Percentiles rank a stretch among this genome's conserved stretches.
phyloP scores from a whole-genome alignment of 2,329 filamentous ascomycete genomes.

The Trichoderma cornu-damae region DNA sequence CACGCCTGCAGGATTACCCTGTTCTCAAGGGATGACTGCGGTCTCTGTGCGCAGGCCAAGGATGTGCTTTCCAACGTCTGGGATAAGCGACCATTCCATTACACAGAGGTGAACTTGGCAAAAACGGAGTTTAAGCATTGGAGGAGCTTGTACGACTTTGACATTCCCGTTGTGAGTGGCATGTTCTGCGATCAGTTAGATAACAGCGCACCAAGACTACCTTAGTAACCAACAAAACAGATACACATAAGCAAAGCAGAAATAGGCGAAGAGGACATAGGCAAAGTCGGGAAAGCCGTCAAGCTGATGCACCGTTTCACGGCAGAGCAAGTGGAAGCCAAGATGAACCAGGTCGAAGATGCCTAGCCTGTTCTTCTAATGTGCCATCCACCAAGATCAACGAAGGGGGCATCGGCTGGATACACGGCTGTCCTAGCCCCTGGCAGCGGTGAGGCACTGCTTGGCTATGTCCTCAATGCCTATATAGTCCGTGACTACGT shows the following conservation, averaged over 20 bases:
- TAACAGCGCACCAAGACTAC: not conserved
- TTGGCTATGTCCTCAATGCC: constrained; percentile 43
- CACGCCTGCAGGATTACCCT: constrained; percentile 62
- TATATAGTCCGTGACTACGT: constrained; percentile 52
- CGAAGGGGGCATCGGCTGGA: not conserved
- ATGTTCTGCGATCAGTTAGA: too few species aligned
- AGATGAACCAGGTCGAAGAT: constrained; percentile 59
- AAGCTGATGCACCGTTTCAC: constrained; percentile 79
- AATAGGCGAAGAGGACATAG: constrained; percentile 47
- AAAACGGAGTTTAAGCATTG: constrained; percentile 57
- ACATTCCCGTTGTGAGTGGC: constrained; percentile 66
- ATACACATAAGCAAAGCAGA: constrained; percentile 58
- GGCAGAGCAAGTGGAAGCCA: constrained; percentile 57
- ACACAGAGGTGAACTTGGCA: constrained; percentile 66
- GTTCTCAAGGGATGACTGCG: constrained; percentile 68
- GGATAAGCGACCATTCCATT: constrained; percentile 61
- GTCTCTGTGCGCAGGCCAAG: constrained; percentile 64
- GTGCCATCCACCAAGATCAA: not conserved
- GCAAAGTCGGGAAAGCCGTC: constrained; percentile 52
- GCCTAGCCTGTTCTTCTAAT: constrained; percentile 18
- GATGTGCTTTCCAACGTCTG: constrained; percentile 63
- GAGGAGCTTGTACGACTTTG: constrained; percentile 73
- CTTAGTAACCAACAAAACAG: constrained; percentile 30
- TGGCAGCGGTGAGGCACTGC: constrained; percentile 44
- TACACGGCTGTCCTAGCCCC: constrained; percentile 27